Evolutionary conservation across 2,329 filamentous ascomycete species (phyloP), one percentile per base, ranked within the genome.

Genomic region (Fusarium sp.): DNA sequence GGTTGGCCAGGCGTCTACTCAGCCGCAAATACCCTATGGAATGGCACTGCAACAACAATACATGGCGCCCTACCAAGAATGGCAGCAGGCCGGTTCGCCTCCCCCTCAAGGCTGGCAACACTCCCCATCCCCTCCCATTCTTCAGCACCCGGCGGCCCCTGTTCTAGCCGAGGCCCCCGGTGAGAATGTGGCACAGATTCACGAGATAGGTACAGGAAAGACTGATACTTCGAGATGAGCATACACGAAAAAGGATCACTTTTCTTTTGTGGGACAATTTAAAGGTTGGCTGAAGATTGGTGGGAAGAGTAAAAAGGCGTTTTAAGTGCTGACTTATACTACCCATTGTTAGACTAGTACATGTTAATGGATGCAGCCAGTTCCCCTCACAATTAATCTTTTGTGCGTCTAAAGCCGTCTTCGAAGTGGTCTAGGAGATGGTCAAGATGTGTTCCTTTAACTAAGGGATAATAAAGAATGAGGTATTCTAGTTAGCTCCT

Each of bases 51-150:
- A 53, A 39, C 63, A 60, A n/a, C 57, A 60, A 26, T 51, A 58
- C n/a, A 64, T 65, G 48, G 26, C 61, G 5, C 45, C 46, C 13
- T 56, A 65, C 14, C 59, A 68, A n/a, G 36, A 51, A 34, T 69
- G 60, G 65, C 61, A 65, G 11, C 57, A 53, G 39, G 36, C 18
- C 5, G 31, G 28, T 3, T 44, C 65, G 31, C 59, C 64, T 4
- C 45, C 58, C 6, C 43, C 57, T n/a, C 54, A 57, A 22, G 49
- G 43, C 18, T 69, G 59, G 49, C 68, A 69, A 24, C 50, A 55
- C 17, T 34, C 45, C 0, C 50, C 63, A 1, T 66, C 66, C 9
- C 36, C 42, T 18, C 34, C 49, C 17, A 43, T 45, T 8, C 18
- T 39, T 14, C 58, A 57, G 22, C 39, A 43, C 17, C 42, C 44